Evolutionary conservation across 306 rosid species (phyloP).

Genomic region (Ormosia emarginata): DNA sequence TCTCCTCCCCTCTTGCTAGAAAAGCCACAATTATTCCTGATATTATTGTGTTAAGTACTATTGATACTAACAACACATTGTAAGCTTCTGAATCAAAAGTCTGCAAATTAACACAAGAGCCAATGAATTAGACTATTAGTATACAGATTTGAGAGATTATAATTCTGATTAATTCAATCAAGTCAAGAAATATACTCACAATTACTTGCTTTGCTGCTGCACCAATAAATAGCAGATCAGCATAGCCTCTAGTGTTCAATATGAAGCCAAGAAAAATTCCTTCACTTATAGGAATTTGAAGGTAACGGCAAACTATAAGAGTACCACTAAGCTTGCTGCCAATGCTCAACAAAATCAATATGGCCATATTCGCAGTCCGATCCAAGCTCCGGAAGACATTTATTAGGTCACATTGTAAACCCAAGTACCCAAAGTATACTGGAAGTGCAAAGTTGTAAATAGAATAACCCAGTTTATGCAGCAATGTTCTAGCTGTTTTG

Average conservation of each 20-base stretch:
- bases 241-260: conserved; percentile 83
- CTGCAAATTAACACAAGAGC: conserved; percentile 39
- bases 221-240: conserved; percentile 81
- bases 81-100: conserved; percentile 45
- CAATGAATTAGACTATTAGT: not conserved
- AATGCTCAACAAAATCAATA: conserved; percentile 60
- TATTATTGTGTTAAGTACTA: conserved; percentile 69
- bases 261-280: conserved; percentile 73
- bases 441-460: conserved; percentile 85
- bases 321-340: conserved; percentile 77
- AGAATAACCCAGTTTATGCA: conserved; percentile 71
- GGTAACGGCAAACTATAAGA: conserved; percentile 55
- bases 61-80: conserved; percentile 58
- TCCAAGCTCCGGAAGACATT: conserved; percentile 20
- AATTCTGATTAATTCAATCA: not conserved
- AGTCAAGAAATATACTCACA: conserved; percentile 48
- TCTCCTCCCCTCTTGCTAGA: conserved; percentile 56
- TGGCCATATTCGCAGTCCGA: not conserved
- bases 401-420: conserved; percentile 66
- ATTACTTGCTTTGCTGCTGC: conserved; percentile 45
- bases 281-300: conserved; percentile 64
- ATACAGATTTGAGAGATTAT: not conserved
- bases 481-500: conserved; percentile 72
- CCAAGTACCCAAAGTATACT: conserved; percentile 77
- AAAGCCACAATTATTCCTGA: conserved; percentile 78